These are phyloP conservation scores for Trichophyton schoenleinii DNA, from an alignment of 2,329 filamentous ascomycete genomes.

Conservation along the genomic window DNA sequence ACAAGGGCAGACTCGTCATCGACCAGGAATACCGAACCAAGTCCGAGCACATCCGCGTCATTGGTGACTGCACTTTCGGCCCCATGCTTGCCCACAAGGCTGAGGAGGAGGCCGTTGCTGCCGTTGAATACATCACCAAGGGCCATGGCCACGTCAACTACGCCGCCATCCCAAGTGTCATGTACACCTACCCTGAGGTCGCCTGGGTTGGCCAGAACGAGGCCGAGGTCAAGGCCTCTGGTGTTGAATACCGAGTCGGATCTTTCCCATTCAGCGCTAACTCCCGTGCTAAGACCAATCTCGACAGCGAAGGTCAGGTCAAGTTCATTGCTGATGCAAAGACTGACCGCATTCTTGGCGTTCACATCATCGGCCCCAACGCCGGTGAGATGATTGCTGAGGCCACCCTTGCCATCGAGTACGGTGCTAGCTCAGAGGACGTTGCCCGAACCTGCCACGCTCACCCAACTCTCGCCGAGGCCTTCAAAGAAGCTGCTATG, in stretches of 20 bases:
- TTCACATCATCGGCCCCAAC: conserved; percentile 92
- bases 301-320: conserved; percentile 88
- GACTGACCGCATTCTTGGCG: conserved; percentile 87
- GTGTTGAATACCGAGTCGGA: conserved; percentile 84
- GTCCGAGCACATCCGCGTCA: conserved; percentile 88
- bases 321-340: conserved; percentile 95
- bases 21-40: conserved; percentile 99
- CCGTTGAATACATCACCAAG: conserved; percentile 94
- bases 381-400: conserved; percentile 99
- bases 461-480: conserved; percentile 89
- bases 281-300: conserved; percentile 96
- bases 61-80: conserved; percentile 92
- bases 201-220: conserved; percentile 98
- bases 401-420: conserved; percentile 87
- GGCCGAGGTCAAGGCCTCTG: conserved; percentile 81
- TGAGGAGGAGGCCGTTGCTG: conserved; percentile 92
- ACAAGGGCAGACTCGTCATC: conserved; percentile 88
- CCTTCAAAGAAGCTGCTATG: conserved; percentile 99
- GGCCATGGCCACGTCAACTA: conserved; percentile 99
- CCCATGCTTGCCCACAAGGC: conserved; percentile 99
- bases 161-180: conserved; percentile 90
- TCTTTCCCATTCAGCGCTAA: conserved; percentile 97
- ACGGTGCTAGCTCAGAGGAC: conserved; percentile 90
- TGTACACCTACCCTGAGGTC: conserved; percentile 98
- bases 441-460: conserved; percentile 91